phyloP scores from a whole-genome alignment of 306 rosid genomes.

The Sicyos baderoa region DNA sequence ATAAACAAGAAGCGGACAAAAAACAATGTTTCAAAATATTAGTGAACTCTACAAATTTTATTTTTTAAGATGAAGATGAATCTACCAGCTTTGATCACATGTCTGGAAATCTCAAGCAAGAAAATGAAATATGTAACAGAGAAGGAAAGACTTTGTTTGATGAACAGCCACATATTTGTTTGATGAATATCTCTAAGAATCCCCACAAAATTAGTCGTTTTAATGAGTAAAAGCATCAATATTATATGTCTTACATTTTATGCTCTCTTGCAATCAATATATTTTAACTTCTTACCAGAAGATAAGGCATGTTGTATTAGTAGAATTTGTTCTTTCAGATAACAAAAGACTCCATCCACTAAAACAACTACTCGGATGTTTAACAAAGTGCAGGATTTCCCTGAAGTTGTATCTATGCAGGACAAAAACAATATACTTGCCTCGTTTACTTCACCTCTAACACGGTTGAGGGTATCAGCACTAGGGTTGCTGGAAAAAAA shows the following conservation, averaged over 20 bases:
- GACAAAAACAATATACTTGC: conserved; percentile 46
- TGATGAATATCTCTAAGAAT: not conserved
- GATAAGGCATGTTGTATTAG: not conserved
- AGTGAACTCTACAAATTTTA: not conserved
- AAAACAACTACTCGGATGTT: not conserved
- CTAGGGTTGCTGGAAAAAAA: conserved; percentile 75
- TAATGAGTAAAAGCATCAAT: not conserved
- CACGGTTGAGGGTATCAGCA: conserved; percentile 82
- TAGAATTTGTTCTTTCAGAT: not conserved
- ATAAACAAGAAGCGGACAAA: not conserved
- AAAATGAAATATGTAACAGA: not conserved
- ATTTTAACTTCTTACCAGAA: not conserved
- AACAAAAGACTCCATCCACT: not conserved
- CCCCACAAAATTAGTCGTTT: not conserved
- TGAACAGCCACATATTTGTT: not conserved
- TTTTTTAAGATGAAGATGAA: not conserved
- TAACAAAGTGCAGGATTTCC: not conserved
- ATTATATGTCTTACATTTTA: not conserved
- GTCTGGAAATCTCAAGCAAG: not conserved
- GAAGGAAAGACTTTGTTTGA: not conserved
- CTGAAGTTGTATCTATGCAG: not conserved
- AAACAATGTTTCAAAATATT: not conserved
- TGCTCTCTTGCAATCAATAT: not conserved
- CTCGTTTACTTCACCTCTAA: conserved; percentile 93
- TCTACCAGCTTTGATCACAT: not conserved